Evolutionary conservation across 108 stramenopile genomes (phyloP).

Genomic region (Cyclostephanos invisitatus): DNA sequence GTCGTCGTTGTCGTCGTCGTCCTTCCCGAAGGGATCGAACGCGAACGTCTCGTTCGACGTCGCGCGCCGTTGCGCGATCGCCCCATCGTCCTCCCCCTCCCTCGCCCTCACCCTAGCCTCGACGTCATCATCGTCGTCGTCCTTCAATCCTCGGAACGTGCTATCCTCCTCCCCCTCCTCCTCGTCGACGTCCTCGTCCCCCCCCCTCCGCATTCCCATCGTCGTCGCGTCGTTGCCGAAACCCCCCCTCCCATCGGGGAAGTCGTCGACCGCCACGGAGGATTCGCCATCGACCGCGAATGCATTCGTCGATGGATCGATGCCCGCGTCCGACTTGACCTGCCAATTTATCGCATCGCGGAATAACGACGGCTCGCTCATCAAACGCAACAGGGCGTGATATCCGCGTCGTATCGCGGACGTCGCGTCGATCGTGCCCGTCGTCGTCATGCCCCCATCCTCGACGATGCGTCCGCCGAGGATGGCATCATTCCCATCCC

Average conservation of each 20-base stretch:
- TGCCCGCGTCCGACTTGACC: not conserved
- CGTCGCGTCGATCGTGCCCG: not conserved
- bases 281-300: too few species aligned
- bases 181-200: constrained; percentile 9
- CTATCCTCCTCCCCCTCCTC: constrained; percentile 61
- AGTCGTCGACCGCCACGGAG: too few species aligned
- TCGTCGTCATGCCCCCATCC: too few species aligned
- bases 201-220: too few species aligned
- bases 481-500: not conserved
- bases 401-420: not conserved
- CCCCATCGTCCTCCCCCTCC: not conserved
- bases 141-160: constrained; percentile 23
- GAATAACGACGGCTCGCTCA: not conserved
- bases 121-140: constrained; percentile 1
- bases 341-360: not conserved
- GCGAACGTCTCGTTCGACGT: constrained; percentile 23
- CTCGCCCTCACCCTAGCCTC: not conserved
- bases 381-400: not conserved
- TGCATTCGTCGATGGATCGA: too few species aligned
- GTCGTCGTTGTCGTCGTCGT: not conserved
- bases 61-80: too few species aligned
- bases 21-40: constrained; percentile 23
- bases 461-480: too few species aligned
- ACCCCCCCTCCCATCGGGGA: too few species aligned
- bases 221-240: too few species aligned